phyloP scores from a whole-genome alignment of 805 yeast species.

The Barnettozyma sucrosica region DNA sequence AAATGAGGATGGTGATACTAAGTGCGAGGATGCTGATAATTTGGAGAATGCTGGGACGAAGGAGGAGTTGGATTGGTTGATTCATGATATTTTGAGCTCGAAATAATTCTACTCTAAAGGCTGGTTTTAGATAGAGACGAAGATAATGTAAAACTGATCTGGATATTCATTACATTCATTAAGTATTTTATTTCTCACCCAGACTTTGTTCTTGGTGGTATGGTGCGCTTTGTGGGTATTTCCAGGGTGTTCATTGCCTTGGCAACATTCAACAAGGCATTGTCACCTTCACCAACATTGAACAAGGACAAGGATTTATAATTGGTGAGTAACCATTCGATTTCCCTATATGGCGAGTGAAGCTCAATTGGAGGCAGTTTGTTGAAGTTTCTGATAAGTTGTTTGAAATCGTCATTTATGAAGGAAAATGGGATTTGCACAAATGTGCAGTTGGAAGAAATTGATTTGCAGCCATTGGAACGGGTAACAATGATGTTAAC shows the following conservation, averaged over 20 bases:
- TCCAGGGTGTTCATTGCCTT: slow-evolving; percentile 1
- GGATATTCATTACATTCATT: neutral
- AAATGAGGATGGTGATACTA: neutral
- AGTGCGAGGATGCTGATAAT: slow-evolving; percentile 1
- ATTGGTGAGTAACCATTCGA: neutral
- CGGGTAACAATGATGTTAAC: slow-evolving; percentile 1
- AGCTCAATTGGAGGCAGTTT: neutral
- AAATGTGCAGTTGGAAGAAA: slow-evolving; percentile 2
- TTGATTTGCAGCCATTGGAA: neutral
- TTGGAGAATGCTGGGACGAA: slow-evolving; percentile 45
- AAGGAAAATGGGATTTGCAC: neutral
- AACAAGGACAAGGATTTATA: slow-evolving; percentile 3
- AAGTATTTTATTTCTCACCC: neutral
- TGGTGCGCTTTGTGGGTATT: neutral
- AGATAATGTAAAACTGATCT: neutral
- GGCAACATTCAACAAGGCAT: slow-evolving; percentile 1
- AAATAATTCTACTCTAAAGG: slow-evolving; percentile 7
- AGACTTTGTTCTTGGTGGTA: neutral
- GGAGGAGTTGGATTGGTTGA: slow-evolving; percentile 66
- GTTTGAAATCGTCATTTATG: slow-evolving; percentile 2
- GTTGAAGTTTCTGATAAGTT: neutral
- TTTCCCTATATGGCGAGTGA: neutral
- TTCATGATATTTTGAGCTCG: slow-evolving; percentile 46
- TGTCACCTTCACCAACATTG: neutral
- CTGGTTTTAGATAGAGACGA: neutral